Evolutionary conservation across 2,329 filamentous ascomycete species (phyloP), one percentile per base, ranked within the genome.

Genomic region (Stromatinia cepivora): DNA sequence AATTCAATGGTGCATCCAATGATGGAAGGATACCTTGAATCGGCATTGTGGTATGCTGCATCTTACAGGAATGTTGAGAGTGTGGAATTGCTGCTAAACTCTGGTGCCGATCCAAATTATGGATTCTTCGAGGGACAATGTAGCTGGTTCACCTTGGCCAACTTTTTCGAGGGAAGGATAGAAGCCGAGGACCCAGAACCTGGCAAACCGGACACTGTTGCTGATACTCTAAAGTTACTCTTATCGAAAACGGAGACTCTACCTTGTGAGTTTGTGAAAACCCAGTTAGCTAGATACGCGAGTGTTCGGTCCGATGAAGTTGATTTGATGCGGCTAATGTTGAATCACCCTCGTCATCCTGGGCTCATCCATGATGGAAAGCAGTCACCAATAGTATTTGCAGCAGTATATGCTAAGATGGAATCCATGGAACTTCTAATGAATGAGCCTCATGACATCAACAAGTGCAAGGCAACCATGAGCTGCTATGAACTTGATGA

Each of bases 401-500:
- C 56, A 17, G 56, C 56, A 13, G 1, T 42, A 9, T 5, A 17
- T 42, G n/a, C 6, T 2, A 39, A 58, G 8, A 42, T 7, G 39
- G 2, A n/a, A 5, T 28, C 4, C 22, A 53, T 42, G 28, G 56
- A 58, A 42, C 6, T 42, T 8, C 20, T 58, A 9, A 5, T 42
- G 11, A 17, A 39, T 17, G 56, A 17, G 36, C 56, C 56, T 42
- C 36, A 58, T 42, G 36, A 58, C 25, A 39, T 58, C 4, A 58
- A 58, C 13, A 25, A 25, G n/a, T 39, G 36, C 36, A 4, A 25
- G 36, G 56, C 34, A 58, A 2, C 11, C 15, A 3, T 9, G 2
- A 2, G 4, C 1, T 17, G 11, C 13, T 1, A 0, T 20, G 2
- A 25, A 2, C 1, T 15, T 17, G 1, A 5, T 42, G 7, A 4